Percentiles rank a stretch among this genome's conserved stretches.
These are phyloP conservation scores for Ophiostoma himal-ulmi DNA, from an alignment of 2,329 filamentous ascomycete genomes.

Conservation along the genomic window DNA sequence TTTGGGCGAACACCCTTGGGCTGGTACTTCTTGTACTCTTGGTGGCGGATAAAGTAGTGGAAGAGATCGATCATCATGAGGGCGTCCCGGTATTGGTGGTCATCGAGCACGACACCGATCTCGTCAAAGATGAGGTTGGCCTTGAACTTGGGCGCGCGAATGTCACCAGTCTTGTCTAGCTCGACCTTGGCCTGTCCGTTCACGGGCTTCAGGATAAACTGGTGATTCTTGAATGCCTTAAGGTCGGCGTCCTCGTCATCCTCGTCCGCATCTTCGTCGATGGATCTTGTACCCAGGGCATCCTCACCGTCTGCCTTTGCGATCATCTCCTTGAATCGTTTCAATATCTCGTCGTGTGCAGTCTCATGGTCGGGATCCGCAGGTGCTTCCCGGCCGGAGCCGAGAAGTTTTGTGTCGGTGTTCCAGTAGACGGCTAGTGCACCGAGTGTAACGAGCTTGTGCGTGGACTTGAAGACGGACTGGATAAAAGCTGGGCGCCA, in stretches of 20 bases:
- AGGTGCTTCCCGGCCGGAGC: slow-evolving; percentile 69
- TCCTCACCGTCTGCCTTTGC: slow-evolving; percentile 47
- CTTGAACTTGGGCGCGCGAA: slow-evolving; percentile 77
- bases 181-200: slow-evolving; percentile 90
- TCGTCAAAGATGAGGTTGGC: slow-evolving; percentile 91
- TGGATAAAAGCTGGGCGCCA: slow-evolving; percentile 97
- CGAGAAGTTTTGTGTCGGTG: slow-evolving; percentile 79
- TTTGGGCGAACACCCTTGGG: slow-evolving; percentile 75
- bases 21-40: slow-evolving; percentile 91
- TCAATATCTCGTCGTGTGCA: slow-evolving; percentile 66
- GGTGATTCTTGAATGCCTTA: slow-evolving; percentile 49
- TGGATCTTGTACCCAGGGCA: not conserved
- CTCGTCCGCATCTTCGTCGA: slow-evolving; percentile 41
- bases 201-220: slow-evolving; percentile 94
- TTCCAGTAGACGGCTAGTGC: slow-evolving; percentile 97
- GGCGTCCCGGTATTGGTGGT: slow-evolving; percentile 93
- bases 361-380: slow-evolving; percentile 51
- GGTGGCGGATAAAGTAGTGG: slow-evolving; percentile 95
- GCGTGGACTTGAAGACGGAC: slow-evolving; percentile 71
- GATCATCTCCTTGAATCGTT: slow-evolving; percentile 73
- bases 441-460: slow-evolving; percentile 88
- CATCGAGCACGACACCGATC: slow-evolving; percentile 94
- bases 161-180: slow-evolving; percentile 83
- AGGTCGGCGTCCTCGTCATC: slow-evolving; percentile 42
- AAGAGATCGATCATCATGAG: slow-evolving; percentile 98